Evolutionary conservation across 306 rosid species (phyloP), one percentile per base, ranked within the genome.

Genomic region (Quercus mongolica): DNA sequence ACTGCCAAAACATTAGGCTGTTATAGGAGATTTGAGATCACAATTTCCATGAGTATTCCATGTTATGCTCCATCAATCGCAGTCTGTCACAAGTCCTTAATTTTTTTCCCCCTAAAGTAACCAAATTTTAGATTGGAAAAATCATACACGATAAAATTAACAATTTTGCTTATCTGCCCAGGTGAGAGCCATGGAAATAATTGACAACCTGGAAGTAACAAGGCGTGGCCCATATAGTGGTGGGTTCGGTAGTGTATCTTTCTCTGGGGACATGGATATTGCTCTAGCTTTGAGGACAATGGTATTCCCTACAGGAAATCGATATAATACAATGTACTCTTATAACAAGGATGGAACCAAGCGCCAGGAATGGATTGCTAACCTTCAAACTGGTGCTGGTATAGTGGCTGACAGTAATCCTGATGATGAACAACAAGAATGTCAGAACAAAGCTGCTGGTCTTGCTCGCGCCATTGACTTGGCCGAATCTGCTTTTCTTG

Each of bases 401-500:
- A 83, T 94, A 33, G 98, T 94, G 56, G 98, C 95, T 68, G 97
- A 94, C 74, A 91, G 97, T 78, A 80, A 74, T 19, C 98, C 97
- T 7, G 92, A 85, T 0, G 97, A 89, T 18, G 97, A 94, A 65
- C 82, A 89, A 80, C 90, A 76, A 35, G 98, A 94, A 72, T 94
- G 98, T 74, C 98, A 89, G 74, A 89, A 90, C 94, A 94, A 94
- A 89, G 98, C 97, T 70, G 98, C 98, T 0, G 98, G 75, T 74
- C 95, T 94, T 17, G 91, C 94, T 70, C 95, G 95, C 19, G 87
- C 98, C 80, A 94, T 94, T 8, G 97, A 90, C 86, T 86, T 94
- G 85, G 97, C 98, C 0, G 97, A 94, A 77, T 79, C 89, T 0
- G 92, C 95, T 5, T 94, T 94, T 80, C 89, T 94, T 31, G 56